Evolutionary conservation across 306 rosid species (phyloP), one percentile per base, ranked within the genome.

Genomic region (Parietaria judaica): DNA sequence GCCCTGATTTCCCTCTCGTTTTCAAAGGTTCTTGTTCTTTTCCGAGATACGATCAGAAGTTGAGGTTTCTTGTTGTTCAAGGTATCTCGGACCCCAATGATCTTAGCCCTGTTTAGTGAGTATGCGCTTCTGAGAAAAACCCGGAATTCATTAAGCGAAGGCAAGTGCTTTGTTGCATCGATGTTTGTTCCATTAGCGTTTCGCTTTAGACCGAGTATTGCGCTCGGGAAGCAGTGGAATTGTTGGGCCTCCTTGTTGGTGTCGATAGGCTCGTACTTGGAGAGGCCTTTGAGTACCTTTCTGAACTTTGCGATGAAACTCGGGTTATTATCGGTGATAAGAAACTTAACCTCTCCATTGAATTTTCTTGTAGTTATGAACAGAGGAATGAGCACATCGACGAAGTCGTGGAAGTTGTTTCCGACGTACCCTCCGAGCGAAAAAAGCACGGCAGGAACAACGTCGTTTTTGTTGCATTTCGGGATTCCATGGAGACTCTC

Each of bases 321-420:
- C 35, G 81, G 35, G 15, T 54, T 7, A 4, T 41, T 41, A 66
- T 87, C 70, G 0, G 95, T 70, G 12, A 85, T 47, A 53, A 91
- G 81, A 64, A 91, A 77, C 41, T 81, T 68, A n/a, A 91, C 95
- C 66, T 87, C 83, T 14, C 97, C 84, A 64, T 85, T 77, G 58
- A 72, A 87, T 37, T 76, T 65, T 63, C 87, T 65, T 6, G 91
- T 67, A 56, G 97, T 85, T 35, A 87, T 68, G 61, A 79, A 90
- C 38, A 90, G 61, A 3, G 97, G 97, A 66, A 90, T 73, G 15
- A 90, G 9, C 56, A 83, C 66, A 62, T 90, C 97, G 7, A 84
- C 70, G 77, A 85, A 85, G 37, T 87, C 97, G 59, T 90, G 97
- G 68, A 85, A 90, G 74, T 87, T 87, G 81, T 90, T 90, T 39